These are phyloP conservation scores for Lignosus rhinocerotis DNA, from an alignment of 1,284 basidiomycete genomes.

Conservation along the genomic window DNA sequence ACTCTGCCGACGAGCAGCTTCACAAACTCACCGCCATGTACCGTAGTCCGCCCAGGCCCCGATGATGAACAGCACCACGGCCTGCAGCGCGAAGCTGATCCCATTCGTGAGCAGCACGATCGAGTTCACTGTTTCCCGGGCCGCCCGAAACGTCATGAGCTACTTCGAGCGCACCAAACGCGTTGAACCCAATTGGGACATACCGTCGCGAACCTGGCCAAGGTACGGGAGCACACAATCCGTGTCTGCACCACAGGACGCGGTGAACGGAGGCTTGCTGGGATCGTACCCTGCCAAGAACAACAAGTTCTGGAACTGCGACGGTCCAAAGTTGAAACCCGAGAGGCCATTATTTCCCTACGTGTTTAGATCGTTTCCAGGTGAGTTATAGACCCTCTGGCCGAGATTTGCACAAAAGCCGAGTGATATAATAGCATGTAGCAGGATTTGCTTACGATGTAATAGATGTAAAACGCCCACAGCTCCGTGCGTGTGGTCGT, in stretches of 20 bases:
- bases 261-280: constrained; percentile 51
- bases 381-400: neutral
- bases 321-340: constrained; percentile 76
- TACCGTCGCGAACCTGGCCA: constrained; percentile 62
- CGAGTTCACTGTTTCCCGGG: constrained; percentile 67
- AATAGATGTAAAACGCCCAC: constrained; percentile 74
- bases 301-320: constrained; percentile 75
- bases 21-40: constrained; percentile 54
- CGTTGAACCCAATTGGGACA: constrained; percentile 25
- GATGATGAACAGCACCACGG: constrained; percentile 60
- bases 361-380: neutral
- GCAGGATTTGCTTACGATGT: constrained; percentile 40
- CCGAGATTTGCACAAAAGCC: neutral
- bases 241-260: constrained; percentile 48
- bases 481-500: constrained; percentile 59
- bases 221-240: constrained; percentile 68
- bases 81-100: constrained; percentile 74
- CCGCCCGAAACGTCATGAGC: neutral
- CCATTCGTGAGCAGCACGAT: constrained; percentile 78
- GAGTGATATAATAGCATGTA: neutral
- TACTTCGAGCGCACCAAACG: neutral
- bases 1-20: neutral
- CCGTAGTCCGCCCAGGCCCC: constrained; percentile 83
- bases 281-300: constrained; percentile 73
- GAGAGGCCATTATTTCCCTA: constrained; percentile 71